These are phyloP conservation scores for Saccharomycopsis fibuligera DNA, from an alignment of 805 yeast genomes.

Conservation along the genomic window DNA sequence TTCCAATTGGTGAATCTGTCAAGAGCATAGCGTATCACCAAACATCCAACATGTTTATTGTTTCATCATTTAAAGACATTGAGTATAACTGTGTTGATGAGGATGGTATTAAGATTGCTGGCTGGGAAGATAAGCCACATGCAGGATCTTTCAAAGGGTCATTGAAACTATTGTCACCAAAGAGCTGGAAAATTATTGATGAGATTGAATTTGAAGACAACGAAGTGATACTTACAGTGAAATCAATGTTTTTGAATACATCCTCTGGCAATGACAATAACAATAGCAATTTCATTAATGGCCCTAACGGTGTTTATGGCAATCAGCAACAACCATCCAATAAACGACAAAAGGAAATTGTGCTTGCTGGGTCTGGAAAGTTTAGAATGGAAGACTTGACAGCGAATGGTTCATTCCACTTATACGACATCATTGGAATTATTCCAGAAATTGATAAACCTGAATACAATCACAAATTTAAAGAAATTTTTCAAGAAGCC, in stretches of 20 bases:
- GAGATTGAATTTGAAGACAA: slow-evolving; percentile 57
- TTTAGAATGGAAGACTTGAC: slow-evolving; percentile 75
- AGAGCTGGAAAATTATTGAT: slow-evolving; percentile 73
- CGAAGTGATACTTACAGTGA: slow-evolving; percentile 55
- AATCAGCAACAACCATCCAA: slow-evolving; percentile 30
- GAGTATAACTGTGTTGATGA: slow-evolving; percentile 68
- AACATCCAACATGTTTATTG: slow-evolving; percentile 50
- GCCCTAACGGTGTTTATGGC: slow-evolving; percentile 22
- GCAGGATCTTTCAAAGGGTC: slow-evolving; percentile 56
- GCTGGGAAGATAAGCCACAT: slow-evolving; percentile 45
- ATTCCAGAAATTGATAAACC: slow-evolving; percentile 88
- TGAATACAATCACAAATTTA: slow-evolving; percentile 73
- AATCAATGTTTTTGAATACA: slow-evolving; percentile 45
- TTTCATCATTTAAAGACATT: slow-evolving; percentile 52
- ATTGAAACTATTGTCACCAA: slow-evolving; percentile 63
- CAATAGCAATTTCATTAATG: no score
- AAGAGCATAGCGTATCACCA: slow-evolving; percentile 67
- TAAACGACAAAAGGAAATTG: slow-evolving; percentile 48
- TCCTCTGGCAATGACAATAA: slow-evolving; percentile 26
- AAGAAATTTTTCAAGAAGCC: slow-evolving; percentile 63
- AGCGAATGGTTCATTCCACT: slow-evolving; percentile 69
- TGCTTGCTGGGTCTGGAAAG: slow-evolving; percentile 74
- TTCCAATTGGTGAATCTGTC: slow-evolving; percentile 52
- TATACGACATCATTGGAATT: slow-evolving; percentile 71
- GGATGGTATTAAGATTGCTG: slow-evolving; percentile 60